Percentiles rank a stretch among this genome's conserved stretches.
These are phyloP conservation scores for Termitomyces sp. DNA, from an alignment of 1,284 basidiomycete species.

Conservation along the genomic window DNA sequence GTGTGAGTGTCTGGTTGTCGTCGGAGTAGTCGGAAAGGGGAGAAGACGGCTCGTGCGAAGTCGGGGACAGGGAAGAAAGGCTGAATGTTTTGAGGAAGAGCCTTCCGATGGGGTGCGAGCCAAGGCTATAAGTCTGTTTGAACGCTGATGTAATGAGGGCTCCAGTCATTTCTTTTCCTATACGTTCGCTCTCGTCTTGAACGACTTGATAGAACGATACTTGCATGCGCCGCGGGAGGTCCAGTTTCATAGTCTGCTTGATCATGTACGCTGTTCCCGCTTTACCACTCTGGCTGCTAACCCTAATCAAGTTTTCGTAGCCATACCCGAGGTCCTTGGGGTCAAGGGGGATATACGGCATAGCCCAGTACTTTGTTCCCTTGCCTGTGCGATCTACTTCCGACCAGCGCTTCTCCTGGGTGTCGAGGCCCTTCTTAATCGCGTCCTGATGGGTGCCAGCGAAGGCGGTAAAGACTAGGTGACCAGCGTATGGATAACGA, in stretches of 20 bases:
- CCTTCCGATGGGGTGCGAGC: slow-evolving; percentile 38
- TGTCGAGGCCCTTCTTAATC: slow-evolving; percentile 90
- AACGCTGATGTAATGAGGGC: slow-evolving; percentile 70
- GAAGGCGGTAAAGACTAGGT: slow-evolving; percentile 90
- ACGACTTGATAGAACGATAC: slow-evolving; percentile 82
- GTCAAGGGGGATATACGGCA: slow-evolving; percentile 89
- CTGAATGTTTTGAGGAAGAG: slow-evolving; percentile 26
- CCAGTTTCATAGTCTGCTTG: slow-evolving; percentile 76
- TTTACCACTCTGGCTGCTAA: slow-evolving; percentile 88
- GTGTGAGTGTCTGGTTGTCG: slow-evolving; percentile 28
- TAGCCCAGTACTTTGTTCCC: slow-evolving; percentile 62
- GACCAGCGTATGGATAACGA: slow-evolving; percentile 85
- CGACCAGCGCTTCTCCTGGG: slow-evolving; percentile 51
- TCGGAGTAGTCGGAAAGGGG: slow-evolving; percentile 28
- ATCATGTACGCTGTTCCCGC: slow-evolving; percentile 85
- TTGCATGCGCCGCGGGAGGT: slow-evolving; percentile 86
- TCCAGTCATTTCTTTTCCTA: slow-evolving; percentile 57
- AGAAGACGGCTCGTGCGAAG: slow-evolving; percentile 24
- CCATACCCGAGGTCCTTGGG: slow-evolving; percentile 84
- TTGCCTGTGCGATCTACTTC: slow-evolving; percentile 46
- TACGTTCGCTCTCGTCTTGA: slow-evolving; percentile 84
- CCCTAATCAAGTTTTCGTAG: slow-evolving; percentile 91
- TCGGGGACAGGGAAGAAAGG: slow-evolving; percentile 26
- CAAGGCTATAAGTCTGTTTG: slow-evolving; percentile 67
- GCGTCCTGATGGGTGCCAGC: slow-evolving; percentile 91